A percentile compares a stretch with the other conserved stretches of the same genome.
Conservation (phyloP, 2,329 filamentous ascomycete genomes). For the Alternaria incomplexa region DNA sequence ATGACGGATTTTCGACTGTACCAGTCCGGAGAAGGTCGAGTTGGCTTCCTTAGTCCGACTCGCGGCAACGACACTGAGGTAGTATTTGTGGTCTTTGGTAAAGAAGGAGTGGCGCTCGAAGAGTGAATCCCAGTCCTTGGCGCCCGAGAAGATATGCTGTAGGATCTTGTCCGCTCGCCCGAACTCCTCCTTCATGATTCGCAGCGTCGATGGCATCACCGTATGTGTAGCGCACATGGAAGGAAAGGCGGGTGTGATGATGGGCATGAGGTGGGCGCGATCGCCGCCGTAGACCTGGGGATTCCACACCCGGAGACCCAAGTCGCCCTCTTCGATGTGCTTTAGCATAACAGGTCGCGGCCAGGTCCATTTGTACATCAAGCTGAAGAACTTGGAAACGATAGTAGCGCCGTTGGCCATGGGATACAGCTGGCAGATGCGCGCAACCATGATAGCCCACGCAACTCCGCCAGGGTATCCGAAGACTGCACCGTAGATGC, state of each 20-base stretch:
- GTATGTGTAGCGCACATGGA: conserved; percentile 99
- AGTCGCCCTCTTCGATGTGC: conserved; percentile 78
- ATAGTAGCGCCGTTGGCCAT: conserved; percentile 88
- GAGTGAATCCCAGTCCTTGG: conserved; percentile 81
- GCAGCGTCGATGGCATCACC: conserved; percentile 83
- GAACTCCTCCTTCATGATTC: conserved; percentile 83
- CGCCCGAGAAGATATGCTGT: conserved; percentile 78
- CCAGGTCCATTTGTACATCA: conserved; percentile 92
- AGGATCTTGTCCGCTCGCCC: conserved; percentile 78
- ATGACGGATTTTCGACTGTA: conserved; percentile 90
- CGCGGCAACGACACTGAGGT: conserved; percentile 84
- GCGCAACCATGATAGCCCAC: conserved; percentile 96
- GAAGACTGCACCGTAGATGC: conserved; percentile 94
- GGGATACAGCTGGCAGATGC: conserved; percentile 95
- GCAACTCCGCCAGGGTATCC: conserved; percentile 96
- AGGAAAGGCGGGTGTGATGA: conserved; percentile 96
- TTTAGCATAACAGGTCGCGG: conserved; percentile 92
- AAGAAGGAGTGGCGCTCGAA: conserved; percentile 95
- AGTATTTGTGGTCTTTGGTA: conserved; percentile 91
- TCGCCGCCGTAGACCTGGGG: conserved; percentile 85
- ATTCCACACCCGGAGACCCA: conserved; percentile 92
- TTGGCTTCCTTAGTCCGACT: conserved; percentile 85
- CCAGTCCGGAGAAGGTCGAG: conserved; percentile 85
- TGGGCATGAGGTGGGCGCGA: conserved; percentile 89
- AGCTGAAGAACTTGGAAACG: conserved; percentile 90